Base-by-base conservation (phyloP, 768 basidiomycete species). In the Serendipita indica region DNA sequence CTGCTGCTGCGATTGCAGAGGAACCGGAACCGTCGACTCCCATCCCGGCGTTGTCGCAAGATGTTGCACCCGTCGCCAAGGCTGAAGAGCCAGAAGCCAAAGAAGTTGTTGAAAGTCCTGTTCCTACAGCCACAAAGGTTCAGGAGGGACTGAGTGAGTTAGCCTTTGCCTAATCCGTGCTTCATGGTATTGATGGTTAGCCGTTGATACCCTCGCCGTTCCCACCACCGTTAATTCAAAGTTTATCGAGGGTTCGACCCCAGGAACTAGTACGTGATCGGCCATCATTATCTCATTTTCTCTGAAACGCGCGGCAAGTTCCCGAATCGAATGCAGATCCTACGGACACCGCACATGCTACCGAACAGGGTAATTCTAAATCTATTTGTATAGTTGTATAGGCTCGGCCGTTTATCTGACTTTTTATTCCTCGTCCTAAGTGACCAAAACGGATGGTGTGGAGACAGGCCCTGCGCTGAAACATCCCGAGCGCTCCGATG, bases 1-100 rank as follows among this genome's bases (percentile, higher is more conserved):
- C 49, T 22, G 20, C 49, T 33, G 22, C 20, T 4, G 22, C 49
- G 49, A 54, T 54, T 33, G 30, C 20, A 32, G 49, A 54, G 49
- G 49, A 54, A n/a, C 49, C 49, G n/a, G 49, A 54, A 27, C 49
- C 49, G 12, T 27, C 49, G 22, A 54, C 49, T 3, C 49, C 49
- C 12, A 32, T 54, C n/a, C 20, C 20, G 10, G 30, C 49, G 22
- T 28, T 33, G 7, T 25, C 20, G 16, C 20, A 27, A 28, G 30
- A 54, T 20, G 49, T 28, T 54, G 20, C 49, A 54, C 20, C 20
- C 12, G 30, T 7, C 41, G 41, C 41, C 41, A 43, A n/a, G 27
- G 41, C 18, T 18, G 41, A 6, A 43, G 41, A 39, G 35, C 12
- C 35, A 18, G 35, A 6, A 43, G 41, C 41, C 41, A 43, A n/a